Base-by-base conservation (phyloP, 805 yeast genomes). In the Metschnikowia proteae region DNA sequence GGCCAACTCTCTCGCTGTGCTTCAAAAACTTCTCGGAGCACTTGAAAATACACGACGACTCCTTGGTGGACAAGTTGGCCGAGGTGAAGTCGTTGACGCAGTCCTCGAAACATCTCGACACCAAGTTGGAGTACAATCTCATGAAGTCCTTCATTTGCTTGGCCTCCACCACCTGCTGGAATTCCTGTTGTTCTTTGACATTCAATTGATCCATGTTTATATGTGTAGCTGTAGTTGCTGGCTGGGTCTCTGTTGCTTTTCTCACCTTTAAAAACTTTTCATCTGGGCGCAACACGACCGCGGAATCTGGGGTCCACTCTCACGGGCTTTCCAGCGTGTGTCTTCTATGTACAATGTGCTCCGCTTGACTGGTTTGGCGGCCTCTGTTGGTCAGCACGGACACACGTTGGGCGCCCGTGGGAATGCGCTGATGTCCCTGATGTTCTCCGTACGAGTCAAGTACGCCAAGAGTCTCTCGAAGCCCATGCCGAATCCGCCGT, bases 141-240 rank as follows among this genome's bases (percentile, higher is more conserved):
- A 94, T 92, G 84, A 92, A 94, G 70, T 92, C 99, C 72, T 87
- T 88, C 97, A 94, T 91, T 74, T 92, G 99, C 79, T 92, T 92
- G 68, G 87, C 91, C 75, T 92, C 99, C 56, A 92, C 96, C 56
- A 92, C 75, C 70, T 85, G 91, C 73, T 90, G 96, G 73, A 92
- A 92, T 62, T 90, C 92, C 73, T 90, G 97, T 74, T 94, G 98
- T 75, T 92, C 99, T 68, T 88, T 87, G 66, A 83, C 84, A 79
- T 92, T 92, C 61, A 92, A 79, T 71, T 88, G 95, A 65, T 92
- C 99, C 99, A 92, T 92, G 46, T 60, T 79, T 13, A n/a, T 45
- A 30, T 7, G 38, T 17, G 33, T 27, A 22, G 38, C 26, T 37
- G 39, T 28, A 26, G 39, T 28, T 28, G 22, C 30, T 36, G 33